phyloP scores from a whole-genome alignment of 768 basidiomycete species.

The Tylopilus vinaceipallidus region DNA sequence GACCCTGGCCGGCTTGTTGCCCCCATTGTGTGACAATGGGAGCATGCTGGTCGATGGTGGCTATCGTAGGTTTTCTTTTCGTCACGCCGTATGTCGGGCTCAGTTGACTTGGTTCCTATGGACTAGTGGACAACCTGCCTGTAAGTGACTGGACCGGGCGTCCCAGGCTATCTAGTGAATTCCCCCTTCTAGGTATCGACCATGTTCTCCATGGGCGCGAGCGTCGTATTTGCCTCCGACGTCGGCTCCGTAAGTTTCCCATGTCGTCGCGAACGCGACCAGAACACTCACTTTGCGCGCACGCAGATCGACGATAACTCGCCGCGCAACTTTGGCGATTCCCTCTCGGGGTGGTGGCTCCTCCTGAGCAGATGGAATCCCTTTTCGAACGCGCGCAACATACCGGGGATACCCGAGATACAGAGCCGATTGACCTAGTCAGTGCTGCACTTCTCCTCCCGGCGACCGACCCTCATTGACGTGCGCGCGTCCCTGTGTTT shows the following conservation, averaged over 20 bases:
- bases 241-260: slow-evolving; percentile 85
- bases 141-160: slow-evolving; percentile 40
- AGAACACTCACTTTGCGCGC: too few relatives aligned
- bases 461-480: too few relatives aligned
- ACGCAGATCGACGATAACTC: slow-evolving; percentile 87
- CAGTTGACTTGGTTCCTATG: slow-evolving; percentile 3
- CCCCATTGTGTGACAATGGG: slow-evolving; percentile 93
- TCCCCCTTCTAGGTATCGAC: slow-evolving; percentile 65
- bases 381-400: slow-evolving; percentile 69
- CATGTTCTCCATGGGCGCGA: slow-evolving; percentile 91
- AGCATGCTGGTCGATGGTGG: slow-evolving; percentile 89
- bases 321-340: slow-evolving; percentile 91
- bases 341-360: slow-evolving; percentile 95
- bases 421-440: slow-evolving; percentile 95
- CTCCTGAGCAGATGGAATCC: slow-evolving; percentile 92
- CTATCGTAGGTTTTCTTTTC: slow-evolving; percentile 61
- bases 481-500: not conserved
- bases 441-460: slow-evolving; percentile 34
- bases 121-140: slow-evolving; percentile 82
- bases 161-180: slow-evolving; percentile 1
- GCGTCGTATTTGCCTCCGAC: slow-evolving; percentile 87
- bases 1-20: slow-evolving; percentile 93
- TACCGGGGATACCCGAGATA: slow-evolving; percentile 91
- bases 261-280: too few relatives aligned
- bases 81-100: slow-evolving; percentile 1